phyloP scores from a whole-genome alignment of 306 rosid genomes.

The Psophocarpus tetragonolobus region DNA sequence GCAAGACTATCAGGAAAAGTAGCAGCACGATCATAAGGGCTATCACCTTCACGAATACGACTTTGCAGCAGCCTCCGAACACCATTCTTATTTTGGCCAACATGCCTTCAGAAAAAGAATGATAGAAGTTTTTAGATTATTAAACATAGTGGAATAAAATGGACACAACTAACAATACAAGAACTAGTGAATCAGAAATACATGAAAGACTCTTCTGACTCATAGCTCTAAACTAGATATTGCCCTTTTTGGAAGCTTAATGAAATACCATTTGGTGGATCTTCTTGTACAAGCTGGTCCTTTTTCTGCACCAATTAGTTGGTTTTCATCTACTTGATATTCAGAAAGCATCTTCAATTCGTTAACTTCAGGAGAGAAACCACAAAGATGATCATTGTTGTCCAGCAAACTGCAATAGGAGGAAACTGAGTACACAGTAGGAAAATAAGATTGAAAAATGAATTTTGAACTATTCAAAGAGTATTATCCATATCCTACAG shows the following conservation, averaged over 20 bases:
- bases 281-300: conserved; percentile 47
- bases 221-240: background rate
- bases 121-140: background rate
- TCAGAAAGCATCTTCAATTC: conserved; percentile 61
- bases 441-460: background rate
- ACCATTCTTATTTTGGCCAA: conserved; percentile 30
- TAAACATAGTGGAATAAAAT: background rate
- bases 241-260: conserved; percentile 34
- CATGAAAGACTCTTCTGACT: conserved; percentile 13
- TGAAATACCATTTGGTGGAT: conserved; percentile 51
- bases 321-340: conserved; percentile 73
- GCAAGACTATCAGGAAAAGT: background rate
- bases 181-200: conserved; percentile 9
- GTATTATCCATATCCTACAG: conserved; percentile 70
- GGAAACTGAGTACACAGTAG: conserved; percentile 22
- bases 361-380: conserved; percentile 64
- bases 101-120: conserved; percentile 44
- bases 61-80: conserved; percentile 37
- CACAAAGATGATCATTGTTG: conserved; percentile 67
- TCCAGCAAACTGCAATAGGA: conserved; percentile 74
- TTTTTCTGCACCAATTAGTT: conserved; percentile 43
- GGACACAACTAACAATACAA: conserved; percentile 3
- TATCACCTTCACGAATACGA: background rate
- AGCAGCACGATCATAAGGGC: conserved; percentile 15
- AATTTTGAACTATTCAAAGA: conserved; percentile 25